Conservation (phyloP, 306 rosid species). For the Purshia tridentata region DNA sequence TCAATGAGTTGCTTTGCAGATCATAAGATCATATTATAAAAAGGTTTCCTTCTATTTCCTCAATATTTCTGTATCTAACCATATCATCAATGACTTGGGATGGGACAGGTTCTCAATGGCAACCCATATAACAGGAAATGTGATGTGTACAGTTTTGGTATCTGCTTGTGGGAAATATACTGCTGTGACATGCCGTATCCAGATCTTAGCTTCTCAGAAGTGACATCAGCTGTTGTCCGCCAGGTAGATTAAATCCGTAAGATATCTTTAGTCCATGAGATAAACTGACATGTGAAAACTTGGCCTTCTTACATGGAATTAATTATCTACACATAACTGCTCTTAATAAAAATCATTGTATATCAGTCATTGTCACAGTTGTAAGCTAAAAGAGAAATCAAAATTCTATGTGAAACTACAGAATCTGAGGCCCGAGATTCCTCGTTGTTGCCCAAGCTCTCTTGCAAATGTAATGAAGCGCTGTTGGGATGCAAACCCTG, state of each 20-base stretch:
- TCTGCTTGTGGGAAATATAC: conserved; percentile 98
- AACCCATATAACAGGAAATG: conserved; percentile 92
- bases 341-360: neutral
- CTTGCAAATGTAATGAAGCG: conserved; percentile 98
- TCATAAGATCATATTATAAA: neutral
- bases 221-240: conserved; percentile 90
- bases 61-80: conserved; percentile 25
- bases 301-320: neutral
- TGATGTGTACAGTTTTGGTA: conserved; percentile 91
- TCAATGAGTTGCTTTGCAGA: neutral
- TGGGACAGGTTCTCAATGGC: conserved; percentile 91
- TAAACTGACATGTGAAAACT: neutral
- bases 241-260: conserved; percentile 49
- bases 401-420: conserved; percentile 40
- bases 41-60: conserved; percentile 16
- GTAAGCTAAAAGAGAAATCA: conserved; percentile 9
- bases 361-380: conserved; percentile 5
- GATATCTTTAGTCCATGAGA: conserved; percentile 1
- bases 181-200: conserved; percentile 99
- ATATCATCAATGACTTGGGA: conserved; percentile 20
- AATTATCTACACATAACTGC: neutral
- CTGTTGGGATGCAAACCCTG: conserved; percentile 98
- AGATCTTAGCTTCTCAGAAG: conserved; percentile 95
- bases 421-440: conserved; percentile 98
- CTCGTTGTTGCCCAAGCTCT: conserved; percentile 97